phyloP scores from a whole-genome alignment of 2,329 filamentous ascomycete species.

The Plectosphaerella sp. region DNA sequence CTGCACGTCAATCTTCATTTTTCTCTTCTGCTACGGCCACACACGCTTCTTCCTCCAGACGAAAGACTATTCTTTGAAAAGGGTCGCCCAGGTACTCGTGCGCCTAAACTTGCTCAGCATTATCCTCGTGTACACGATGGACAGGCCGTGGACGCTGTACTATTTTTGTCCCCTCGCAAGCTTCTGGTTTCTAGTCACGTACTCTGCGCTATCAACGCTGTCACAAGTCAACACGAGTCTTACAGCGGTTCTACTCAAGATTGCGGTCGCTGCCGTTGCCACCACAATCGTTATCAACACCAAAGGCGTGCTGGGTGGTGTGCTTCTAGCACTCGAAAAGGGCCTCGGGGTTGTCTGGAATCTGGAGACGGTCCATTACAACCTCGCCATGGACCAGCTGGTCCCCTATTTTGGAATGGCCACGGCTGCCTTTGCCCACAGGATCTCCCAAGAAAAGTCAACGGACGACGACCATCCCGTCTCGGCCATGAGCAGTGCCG shows the following conservation, averaged over 20 bases:
- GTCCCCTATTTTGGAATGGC: conserved; percentile 54
- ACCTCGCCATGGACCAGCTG: conserved; percentile 47
- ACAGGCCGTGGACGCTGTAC: conserved; percentile 46
- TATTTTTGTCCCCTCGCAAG: conserved; percentile 55
- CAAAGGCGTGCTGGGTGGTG: conserved; percentile 3
- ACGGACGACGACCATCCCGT: neutral
- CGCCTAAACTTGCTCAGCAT: conserved; percentile 54
- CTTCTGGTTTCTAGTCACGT: conserved; percentile 61
- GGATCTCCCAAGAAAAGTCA: conserved; percentile 11
- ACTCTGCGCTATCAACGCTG: conserved; percentile 40
- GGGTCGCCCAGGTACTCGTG: conserved; percentile 42
- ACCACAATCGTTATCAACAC: conserved; percentile 6
- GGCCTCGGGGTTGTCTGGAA: conserved; percentile 43
- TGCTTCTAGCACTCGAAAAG: conserved; percentile 5
- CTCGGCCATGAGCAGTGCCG: neutral
- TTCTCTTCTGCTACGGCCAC: conserved; percentile 59
- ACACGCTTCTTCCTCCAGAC: conserved; percentile 53
- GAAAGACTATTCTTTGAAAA: conserved; percentile 50
- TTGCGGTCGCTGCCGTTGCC: conserved; percentile 37
- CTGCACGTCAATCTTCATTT: conserved; percentile 54
- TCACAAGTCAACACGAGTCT: conserved; percentile 35
- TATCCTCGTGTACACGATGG: conserved; percentile 49
- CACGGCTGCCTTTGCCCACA: conserved; percentile 34
- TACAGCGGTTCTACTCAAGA: conserved; percentile 40
- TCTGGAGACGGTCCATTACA: conserved; percentile 42